Evolutionary conservation across 257 asterid species (phyloP).

Genomic region (Solanum habrochaites): DNA sequence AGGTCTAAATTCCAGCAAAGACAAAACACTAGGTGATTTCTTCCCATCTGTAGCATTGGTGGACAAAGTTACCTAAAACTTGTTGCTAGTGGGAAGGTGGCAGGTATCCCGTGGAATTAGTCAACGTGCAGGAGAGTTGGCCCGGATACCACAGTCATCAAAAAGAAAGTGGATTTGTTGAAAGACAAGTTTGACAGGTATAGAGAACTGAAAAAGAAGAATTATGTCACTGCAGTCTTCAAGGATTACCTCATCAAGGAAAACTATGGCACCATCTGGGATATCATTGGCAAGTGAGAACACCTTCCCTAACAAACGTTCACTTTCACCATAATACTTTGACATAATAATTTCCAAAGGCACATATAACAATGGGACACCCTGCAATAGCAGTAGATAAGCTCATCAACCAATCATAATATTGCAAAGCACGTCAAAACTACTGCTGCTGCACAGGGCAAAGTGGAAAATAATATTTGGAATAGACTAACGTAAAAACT

Average conservation of each 20-base stretch:
- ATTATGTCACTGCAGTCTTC: neutral
- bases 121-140: neutral
- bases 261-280: slow-evolving; percentile 70
- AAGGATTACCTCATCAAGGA: slow-evolving; percentile 80
- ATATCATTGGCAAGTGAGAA: slow-evolving; percentile 87
- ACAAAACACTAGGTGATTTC: neutral
- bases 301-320: slow-evolving; percentile 80
- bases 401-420: neutral
- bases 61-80: neutral
- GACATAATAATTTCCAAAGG: slow-evolving; percentile 94
- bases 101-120: neutral
- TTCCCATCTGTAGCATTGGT: neutral
- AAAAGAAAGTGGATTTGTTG: neutral
- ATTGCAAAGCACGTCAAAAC: neutral
- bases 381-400: slow-evolving; percentile 33
- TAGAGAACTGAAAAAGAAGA: neutral
- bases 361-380: slow-evolving; percentile 75
- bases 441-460: neutral
- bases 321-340: slow-evolving; percentile 93
- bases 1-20: neutral
- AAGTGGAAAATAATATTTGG: neutral
- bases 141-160: neutral
- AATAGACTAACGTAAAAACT: neutral
- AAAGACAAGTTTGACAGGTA: neutral
- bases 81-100: neutral